Base-by-base conservation (phyloP, 1,284 basidiomycete genomes). In the Ustilago xerochloae region DNA sequence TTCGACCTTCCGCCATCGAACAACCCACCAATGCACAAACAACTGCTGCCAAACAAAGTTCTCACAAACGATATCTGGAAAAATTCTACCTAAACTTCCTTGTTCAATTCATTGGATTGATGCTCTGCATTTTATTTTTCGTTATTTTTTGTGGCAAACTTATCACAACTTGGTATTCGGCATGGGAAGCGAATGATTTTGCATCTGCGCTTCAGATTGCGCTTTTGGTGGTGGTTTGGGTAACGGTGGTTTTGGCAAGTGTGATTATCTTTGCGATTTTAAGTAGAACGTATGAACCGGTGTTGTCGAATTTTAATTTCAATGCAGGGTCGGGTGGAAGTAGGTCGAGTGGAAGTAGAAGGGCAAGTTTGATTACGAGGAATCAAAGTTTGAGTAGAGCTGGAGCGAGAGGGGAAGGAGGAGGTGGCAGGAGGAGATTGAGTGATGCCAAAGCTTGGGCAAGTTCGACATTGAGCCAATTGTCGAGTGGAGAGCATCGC, bases 251-350 rank as follows among this genome's bases (percentile, higher is more conserved):
- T 16, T 46, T 62, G 28, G 69, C 59, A 1, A 58, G 55, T 36
- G 35, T 60, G 29, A 57, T 72, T 36, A 64, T 72, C 18, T 63
- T 63, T 33, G 56, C 61, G 18, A 72, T 66, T 32, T 39, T 66
- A 15, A 60, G 59, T n/a, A 54, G 63, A 3, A 71, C 68, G 8
- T 71, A 71, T 24, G 68, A 71, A 52, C 68, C 68, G 12, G 49
- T 71, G 28, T 39, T 71, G 8, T 51, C 58, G 7, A 61, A 33
- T 54, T 16, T 70, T 28, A 46, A 51, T 20, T 16, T 70, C 22
- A 46, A 51, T 20, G 45, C 47, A 15, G 56, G 32, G 5, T 48
- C 41, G 3, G 9, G 10, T n/a, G n/a, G n/a, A 18, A 52, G 50
- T n/a, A 41, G 50, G 15, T 48, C 49, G n/a, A 54, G 32, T 35